phyloP scores from a whole-genome alignment of 176 grass and related monocot genomes.

The Coix lacrymajobi region DNA sequence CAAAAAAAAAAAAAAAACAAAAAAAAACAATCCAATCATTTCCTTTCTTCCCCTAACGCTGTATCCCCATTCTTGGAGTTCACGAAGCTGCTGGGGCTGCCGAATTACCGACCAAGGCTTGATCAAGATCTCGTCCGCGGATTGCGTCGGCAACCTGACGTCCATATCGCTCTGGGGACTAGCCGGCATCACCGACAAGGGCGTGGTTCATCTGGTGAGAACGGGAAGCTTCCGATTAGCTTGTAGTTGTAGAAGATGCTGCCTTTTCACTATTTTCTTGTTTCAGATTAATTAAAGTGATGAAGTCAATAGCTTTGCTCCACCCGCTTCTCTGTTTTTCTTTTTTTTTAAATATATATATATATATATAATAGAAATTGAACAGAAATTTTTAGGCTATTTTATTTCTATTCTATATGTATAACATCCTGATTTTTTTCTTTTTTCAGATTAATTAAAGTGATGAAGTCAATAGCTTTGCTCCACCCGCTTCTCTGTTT shows the following conservation, averaged over 20 bases:
- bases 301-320: neutral
- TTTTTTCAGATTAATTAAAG: neutral
- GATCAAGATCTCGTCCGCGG: constrained; percentile 63
- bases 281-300: neutral
- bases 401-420: too few relatives aligned
- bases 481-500: neutral
- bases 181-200: constrained; percentile 81
- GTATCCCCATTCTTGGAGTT: constrained; percentile 53
- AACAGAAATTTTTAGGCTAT: neutral
- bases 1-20: too few relatives aligned
- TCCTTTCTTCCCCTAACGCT: neutral
- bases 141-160: constrained; percentile 57
- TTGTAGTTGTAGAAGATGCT: neutral
- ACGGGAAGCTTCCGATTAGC: neutral
- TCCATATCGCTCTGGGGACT: constrained; percentile 91
- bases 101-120: constrained; percentile 73
- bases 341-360: too few relatives aligned
- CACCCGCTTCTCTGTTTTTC: neutral
- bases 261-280: neutral
- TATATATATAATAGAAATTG: too few relatives aligned
- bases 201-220: constrained; percentile 74
- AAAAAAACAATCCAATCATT: too few relatives aligned
- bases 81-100: constrained; percentile 85
- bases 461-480: neutral
- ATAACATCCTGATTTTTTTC: too few relatives aligned